Base-by-base conservation (phyloP, 768 basidiomycete species). In the Boletus huronensis region DNA sequence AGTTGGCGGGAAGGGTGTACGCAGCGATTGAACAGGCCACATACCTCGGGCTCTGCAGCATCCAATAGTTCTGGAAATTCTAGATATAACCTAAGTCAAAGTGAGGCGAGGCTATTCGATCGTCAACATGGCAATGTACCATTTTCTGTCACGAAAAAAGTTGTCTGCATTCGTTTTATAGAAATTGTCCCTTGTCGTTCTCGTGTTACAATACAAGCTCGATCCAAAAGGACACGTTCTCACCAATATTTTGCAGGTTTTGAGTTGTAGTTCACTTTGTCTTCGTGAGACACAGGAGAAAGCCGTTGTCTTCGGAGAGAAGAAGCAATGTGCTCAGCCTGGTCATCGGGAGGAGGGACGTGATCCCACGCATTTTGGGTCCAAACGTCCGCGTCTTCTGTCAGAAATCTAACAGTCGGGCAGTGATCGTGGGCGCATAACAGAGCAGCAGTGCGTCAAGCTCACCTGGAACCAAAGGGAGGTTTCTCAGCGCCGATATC, bases 131-230 rank as follows among this genome's bases (percentile, higher is more conserved):
- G 34, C 49, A 6, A 0, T 3, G 17, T 65, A 84, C 88, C 97
- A 99, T 75, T 93, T 90, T 53, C 97, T 79, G 71, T 98, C 86
- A 38, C 90, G 87, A 76, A 98, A 99, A 73, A 99, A 98, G 61
- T 95, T 94, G 65, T 74, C 80, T 21, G 82, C 77, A 58, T 96
- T 94, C 50, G 78, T 79, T 63, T 88, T 87, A 77, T 99, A 98
- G 64, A 98, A 98, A 52, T 85, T 84, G 66, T 98, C 90, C 95
- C 95, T 97, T 64, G 59, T 72, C 6, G 57, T 53, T 6, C 64
- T 11, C 63, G 7, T 71, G 58, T 68, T 28, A 62, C 34, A 11
- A 47, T 67, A 43, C 58, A 55, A 4, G 59, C 57, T 52, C 72
- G 63, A 61, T 72, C 70, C 19, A 56, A n/a, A 60, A 69, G 64